Conservation (phyloP, 2,329 filamentous ascomycete species). For the Fusarium humuli region DNA sequence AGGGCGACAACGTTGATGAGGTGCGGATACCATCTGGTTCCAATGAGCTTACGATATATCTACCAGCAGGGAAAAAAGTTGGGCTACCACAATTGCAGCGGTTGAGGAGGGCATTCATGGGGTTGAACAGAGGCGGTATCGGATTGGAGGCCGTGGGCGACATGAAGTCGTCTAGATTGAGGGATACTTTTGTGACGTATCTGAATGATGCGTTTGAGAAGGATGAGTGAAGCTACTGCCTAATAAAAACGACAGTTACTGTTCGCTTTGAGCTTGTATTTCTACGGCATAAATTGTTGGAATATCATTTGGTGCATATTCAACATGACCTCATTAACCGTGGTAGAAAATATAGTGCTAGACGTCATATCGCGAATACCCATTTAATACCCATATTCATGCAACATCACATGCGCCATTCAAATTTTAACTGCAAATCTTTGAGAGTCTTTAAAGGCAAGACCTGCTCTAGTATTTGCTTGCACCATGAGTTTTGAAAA, state of each 20-base stretch:
- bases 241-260: background rate
- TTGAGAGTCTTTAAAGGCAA: background rate
- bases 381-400: background rate
- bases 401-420: background rate
- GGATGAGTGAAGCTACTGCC: slow-evolving; percentile 56
- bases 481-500: background rate
- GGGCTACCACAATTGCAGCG: slow-evolving; percentile 82
- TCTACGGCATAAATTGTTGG: background rate
- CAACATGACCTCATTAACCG: background rate
- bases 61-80: slow-evolving; percentile 72
- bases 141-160: slow-evolving; percentile 67
- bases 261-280: background rate
- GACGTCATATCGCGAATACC: background rate
- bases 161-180: slow-evolving; percentile 65
- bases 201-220: slow-evolving; percentile 74
- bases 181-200: slow-evolving; percentile 74
- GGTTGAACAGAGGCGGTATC: slow-evolving; percentile 77
- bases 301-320: background rate
- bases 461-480: background rate
- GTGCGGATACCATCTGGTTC: slow-evolving; percentile 60
- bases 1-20: slow-evolving; percentile 71
- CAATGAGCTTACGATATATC: slow-evolving; percentile 66
- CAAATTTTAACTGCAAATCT: no score
- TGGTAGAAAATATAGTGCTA: background rate
- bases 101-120: slow-evolving; percentile 80